Evolutionary conservation across 2,329 filamentous ascomycete species (phyloP), one percentile per base, ranked within the genome.

Genomic region (Trichophyton benhamiae): DNA sequence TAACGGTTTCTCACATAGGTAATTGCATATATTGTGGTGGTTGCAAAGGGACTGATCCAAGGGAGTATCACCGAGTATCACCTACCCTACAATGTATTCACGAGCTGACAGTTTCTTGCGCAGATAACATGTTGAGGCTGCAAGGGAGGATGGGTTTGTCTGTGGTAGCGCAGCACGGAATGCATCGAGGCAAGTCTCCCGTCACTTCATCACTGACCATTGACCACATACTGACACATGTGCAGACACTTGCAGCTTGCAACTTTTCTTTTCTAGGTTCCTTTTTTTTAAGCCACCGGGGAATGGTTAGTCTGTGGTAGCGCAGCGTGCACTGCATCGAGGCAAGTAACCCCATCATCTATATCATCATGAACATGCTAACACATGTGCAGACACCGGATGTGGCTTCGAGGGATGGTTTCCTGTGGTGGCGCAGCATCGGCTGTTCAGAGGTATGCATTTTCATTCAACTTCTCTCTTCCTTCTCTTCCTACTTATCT

Each of bases 391-490:
- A 33, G 30, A n/a, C 49, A 33, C 22, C 22, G 13, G 38, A 38
- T 6, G 11, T 33, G 33, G 9, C 17, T 13, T 38, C 55, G 55
- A 41, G 33, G 33, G 55, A 58, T 30, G 55, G 38, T 6, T 58
- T 41, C 38, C 55, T 38, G 33, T 38, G 55, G 55, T 58, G 20
- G 38, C 30, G 55, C 55, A 11, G 55, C 55, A 58, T 1, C 33
- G 55, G 38, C 55, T 58, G 55, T 30, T 41, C 17, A 30, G 55
- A 41, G 55, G 55, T 58, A 58, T 36, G 49, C 27, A 53, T 25
- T 5, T 5, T 15, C 22, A 38, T 38, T 9, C 33, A 11, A 9
- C 3, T 13, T 38, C 33, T 38, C 33, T 38, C 9, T 9, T 38
- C 13, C 8, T 30, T 52, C 48, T 52, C 22, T 15, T 13, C 20